Base-by-base conservation (phyloP, 78 protist genomes). In the Dictyostelium purpureum region DNA sequence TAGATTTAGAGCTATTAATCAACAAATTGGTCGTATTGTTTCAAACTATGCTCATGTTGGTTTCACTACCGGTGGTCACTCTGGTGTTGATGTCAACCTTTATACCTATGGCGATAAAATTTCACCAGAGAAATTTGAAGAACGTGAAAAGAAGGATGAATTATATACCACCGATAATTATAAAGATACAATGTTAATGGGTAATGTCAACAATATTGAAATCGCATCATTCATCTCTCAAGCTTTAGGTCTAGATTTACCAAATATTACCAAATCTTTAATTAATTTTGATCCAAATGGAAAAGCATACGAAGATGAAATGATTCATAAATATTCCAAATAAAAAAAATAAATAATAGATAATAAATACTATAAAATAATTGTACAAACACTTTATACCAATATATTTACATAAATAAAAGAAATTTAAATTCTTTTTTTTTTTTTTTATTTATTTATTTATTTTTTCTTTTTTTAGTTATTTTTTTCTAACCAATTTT, bases 31-130 rank as follows among this genome's bases (percentile, higher is more conserved):
- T 16, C 31, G 45, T n/a, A 11, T 52, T 18, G 35, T 85, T 28
- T 33, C 79, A 19, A 18, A 26, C 3, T 19, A 54, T 24, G 80
- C 82, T 1, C 7, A 61, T 40, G 66, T 85, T 38, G 94, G 94
- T 16, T 90, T 54, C 47, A 90, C 94, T 0, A 90, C 94, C 24
- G 38, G 52, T 47, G 94, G 90, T 28, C 94, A 90, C 42, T 79
- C 94, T 51, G 94, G 94, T 42, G 94, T 79, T 2, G 94, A 90
- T 54, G 94, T 90, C 43, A 90, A 90, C 40, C 78, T 90, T 74
- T 90, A 90, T 31, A 26, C 77, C 38, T 90, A 52, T 76, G 74
- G 73, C 24, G 77, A 78, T 12, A 65, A 14, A 45, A 43, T 69
- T 18, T 69, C 76, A 40, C 52, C 35, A 40, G 33, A 2, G 4